Conservation (phyloP, 2,329 filamentous ascomycete species). For the Alternaria metachromatica region DNA sequence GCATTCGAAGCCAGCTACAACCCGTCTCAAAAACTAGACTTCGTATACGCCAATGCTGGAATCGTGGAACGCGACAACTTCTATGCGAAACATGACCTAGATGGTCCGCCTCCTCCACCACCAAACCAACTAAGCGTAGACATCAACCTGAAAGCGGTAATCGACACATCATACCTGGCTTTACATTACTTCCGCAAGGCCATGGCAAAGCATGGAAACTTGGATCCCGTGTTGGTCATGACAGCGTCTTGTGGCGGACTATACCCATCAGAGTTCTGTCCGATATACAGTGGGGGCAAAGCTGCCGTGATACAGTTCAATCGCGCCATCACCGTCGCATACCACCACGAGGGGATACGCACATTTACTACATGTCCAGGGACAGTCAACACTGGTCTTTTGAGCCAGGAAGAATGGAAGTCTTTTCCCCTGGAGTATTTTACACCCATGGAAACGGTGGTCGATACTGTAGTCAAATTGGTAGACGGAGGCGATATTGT, state of each 20-base stretch:
- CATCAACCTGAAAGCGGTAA: slow-evolving; percentile 47
- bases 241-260: slow-evolving; percentile 49
- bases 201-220: slow-evolving; percentile 19
- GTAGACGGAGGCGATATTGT: slow-evolving; percentile 40
- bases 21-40: slow-evolving; percentile 50
- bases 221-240: slow-evolving; percentile 42
- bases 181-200: slow-evolving; percentile 50
- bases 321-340: slow-evolving; percentile 46
- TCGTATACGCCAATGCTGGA: slow-evolving; percentile 59
- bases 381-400: slow-evolving; percentile 47
- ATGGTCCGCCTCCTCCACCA: slow-evolving; percentile 33
- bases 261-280: slow-evolving; percentile 46
- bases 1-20: slow-evolving; percentile 51
- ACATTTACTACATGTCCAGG: slow-evolving; percentile 51
- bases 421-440: slow-evolving; percentile 43
- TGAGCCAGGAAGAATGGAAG: slow-evolving; percentile 42
- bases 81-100: slow-evolving; percentile 44
- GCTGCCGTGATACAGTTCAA: slow-evolving; percentile 52
- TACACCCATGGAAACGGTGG: slow-evolving; percentile 42
- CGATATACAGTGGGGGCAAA: slow-evolving; percentile 36
- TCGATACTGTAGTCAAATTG: slow-evolving; percentile 35
- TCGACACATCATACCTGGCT: slow-evolving; percentile 51
- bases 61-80: slow-evolving; percentile 54
- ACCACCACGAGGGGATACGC: slow-evolving; percentile 46
- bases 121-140: slow-evolving; percentile 47